A percentile compares a stretch with the other conserved stretches of the same genome.
Evolutionary conservation across 176 grass and related monocot species (phyloP).

Genomic region (Paspalum vaginatum): DNA sequence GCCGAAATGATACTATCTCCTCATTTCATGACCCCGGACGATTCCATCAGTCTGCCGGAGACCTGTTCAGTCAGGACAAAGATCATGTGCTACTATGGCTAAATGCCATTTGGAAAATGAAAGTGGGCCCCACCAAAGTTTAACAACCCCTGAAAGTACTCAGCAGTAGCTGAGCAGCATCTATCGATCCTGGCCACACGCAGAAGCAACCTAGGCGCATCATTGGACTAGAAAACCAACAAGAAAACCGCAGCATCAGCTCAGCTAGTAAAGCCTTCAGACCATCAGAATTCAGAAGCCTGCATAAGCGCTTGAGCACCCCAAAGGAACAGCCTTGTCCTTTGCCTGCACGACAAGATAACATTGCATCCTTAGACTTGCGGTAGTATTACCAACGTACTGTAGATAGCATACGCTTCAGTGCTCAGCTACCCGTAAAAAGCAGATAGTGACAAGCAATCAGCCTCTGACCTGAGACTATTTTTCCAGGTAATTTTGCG

Average conservation of each 20-base stretch:
- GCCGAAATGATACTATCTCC: too few species aligned
- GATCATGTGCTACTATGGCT: background rate
- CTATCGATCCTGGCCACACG: constrained; percentile 1
- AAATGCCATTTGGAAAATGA: background rate
- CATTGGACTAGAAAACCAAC: background rate
- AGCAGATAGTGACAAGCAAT: too few species aligned
- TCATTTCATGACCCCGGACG: too few species aligned
- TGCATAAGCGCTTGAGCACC: too few species aligned
- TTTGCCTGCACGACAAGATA: background rate
- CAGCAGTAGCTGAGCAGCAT: background rate
- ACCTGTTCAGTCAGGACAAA: too few species aligned
- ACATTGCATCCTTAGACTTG: background rate
- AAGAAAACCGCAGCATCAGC: background rate
- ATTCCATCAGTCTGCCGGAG: too few species aligned
- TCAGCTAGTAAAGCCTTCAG: background rate
- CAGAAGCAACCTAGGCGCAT: constrained; percentile 4
- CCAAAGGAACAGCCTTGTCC: too few species aligned
- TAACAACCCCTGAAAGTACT: background rate
- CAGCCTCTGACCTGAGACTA: background rate
- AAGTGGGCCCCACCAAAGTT: background rate
- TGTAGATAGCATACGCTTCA: too few species aligned
- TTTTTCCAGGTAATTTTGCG: background rate
- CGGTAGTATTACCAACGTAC: too few species aligned
- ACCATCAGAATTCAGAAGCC: background rate
- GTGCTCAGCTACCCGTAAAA: too few species aligned